Conservation (phyloP, 1,284 basidiomycete genomes). For the Termitomyces sp. region DNA sequence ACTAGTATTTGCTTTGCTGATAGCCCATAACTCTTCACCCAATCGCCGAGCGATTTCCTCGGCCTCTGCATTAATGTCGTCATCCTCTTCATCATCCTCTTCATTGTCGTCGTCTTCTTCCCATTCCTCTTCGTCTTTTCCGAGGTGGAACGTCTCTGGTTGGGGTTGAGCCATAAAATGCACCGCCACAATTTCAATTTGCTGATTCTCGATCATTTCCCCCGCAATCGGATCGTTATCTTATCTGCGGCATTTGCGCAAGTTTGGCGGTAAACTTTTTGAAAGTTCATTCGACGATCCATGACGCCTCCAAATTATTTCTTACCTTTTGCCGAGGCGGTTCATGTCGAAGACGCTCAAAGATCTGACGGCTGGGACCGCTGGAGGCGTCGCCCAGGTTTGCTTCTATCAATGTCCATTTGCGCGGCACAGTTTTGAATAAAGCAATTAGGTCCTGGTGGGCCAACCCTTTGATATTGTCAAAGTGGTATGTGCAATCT, state of each 20-base stretch:
- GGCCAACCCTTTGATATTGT: conserved; percentile 97
- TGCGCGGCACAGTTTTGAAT: conserved; percentile 8
- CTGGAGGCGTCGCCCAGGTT: conserved; percentile 87
- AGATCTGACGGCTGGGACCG: conserved; percentile 81
- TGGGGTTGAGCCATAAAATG: conserved; percentile 10
- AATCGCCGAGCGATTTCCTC: conserved; percentile 65
- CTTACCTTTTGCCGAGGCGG: conserved; percentile 7
- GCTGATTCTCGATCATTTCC: not conserved
- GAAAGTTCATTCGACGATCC: conserved; percentile 12
- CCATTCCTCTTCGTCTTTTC: conserved; percentile 29
- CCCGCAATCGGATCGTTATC: conserved; percentile 19
- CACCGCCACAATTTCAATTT: conserved; percentile 12
- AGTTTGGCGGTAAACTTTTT: conserved; percentile 20
- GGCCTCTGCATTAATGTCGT: conserved; percentile 65
- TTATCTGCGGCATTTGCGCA: conserved; percentile 28
- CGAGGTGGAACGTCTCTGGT: conserved; percentile 2
- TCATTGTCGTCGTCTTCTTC: conserved; percentile 38
- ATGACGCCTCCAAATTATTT: conserved; percentile 9
- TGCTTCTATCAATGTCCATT: conserved; percentile 5
- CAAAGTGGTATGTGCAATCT: conserved; percentile 70
- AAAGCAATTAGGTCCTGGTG: conserved; percentile 64
- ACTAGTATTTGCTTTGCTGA: conserved; percentile 55
- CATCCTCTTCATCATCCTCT: conserved; percentile 50
- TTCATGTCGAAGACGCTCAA: conserved; percentile 53
- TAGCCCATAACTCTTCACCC: conserved; percentile 67